Evolutionary conservation across 2,329 filamentous ascomycete species (phyloP).

Genomic region (Trichoderma sp.): DNA sequence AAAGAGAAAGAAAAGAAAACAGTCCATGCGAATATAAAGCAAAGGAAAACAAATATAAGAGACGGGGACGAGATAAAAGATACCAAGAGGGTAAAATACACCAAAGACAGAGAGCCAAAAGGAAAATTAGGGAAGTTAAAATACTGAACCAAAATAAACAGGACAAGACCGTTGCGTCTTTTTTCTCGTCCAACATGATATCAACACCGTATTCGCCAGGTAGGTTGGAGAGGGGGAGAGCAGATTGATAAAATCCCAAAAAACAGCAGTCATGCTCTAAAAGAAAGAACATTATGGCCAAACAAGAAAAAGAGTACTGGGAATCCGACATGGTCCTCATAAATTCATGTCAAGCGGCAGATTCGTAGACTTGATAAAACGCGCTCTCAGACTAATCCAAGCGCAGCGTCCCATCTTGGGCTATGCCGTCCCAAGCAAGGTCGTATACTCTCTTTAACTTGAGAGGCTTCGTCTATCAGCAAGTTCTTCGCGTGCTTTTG

Average conservation of each 20-base stretch:
- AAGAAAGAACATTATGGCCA: neutral
- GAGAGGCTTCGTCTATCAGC: slow-evolving; percentile 43
- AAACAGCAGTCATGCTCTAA: slow-evolving; percentile 10
- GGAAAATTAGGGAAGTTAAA: slow-evolving; percentile 8
- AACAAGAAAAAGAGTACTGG: neutral
- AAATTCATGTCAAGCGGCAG: slow-evolving; percentile 9
- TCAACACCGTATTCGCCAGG: slow-evolving; percentile 23
- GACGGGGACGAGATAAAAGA: slow-evolving; percentile 21
- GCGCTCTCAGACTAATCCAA: neutral
- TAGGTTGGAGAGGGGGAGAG: neutral
- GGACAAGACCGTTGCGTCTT: slow-evolving; percentile 13
- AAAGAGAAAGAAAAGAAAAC: neutral
- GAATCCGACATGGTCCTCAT: neutral
- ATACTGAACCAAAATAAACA: neutral
- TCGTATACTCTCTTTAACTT: slow-evolving; percentile 31
- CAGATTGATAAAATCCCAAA: slow-evolving; percentile 11
- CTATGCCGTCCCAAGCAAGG: neutral
- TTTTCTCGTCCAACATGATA: slow-evolving; percentile 23
- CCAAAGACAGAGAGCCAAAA: slow-evolving; percentile 16
- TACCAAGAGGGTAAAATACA: slow-evolving; percentile 28
- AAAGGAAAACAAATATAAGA: neutral
- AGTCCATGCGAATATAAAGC: neutral
- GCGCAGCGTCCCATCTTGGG: neutral
- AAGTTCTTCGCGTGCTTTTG: slow-evolving; percentile 51
- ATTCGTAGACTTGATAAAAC: neutral